Evolutionary conservation across 441 rosid genomes (phyloP).

Genomic region (Flueggea neowawraea): DNA sequence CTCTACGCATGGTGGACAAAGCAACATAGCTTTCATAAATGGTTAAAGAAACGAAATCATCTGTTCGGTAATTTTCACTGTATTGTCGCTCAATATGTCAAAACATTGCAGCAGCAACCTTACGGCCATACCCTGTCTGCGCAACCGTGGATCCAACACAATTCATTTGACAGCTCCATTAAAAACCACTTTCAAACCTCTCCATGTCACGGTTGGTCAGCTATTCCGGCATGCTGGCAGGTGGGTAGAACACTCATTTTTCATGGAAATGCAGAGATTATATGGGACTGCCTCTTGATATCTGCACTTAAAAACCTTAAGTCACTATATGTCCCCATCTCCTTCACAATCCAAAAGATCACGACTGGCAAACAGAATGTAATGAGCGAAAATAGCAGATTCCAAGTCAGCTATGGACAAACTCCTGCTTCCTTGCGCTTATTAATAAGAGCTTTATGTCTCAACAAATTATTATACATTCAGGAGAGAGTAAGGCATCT

Average conservation of each 20-base stretch:
- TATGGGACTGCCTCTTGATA: conserved; percentile 40
- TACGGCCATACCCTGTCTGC: conserved; percentile 13
- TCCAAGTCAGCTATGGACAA: neutral
- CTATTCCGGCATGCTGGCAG: conserved; percentile 8
- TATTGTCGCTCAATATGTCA: neutral
- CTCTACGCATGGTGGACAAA: too few relatives aligned
- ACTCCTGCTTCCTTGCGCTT: neutral
- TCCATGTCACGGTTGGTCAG: neutral
- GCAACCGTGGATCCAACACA: conserved; percentile 2
- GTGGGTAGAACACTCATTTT: neutral
- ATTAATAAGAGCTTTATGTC: neutral
- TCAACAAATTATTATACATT: neutral
- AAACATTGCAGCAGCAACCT: conserved; percentile 20
- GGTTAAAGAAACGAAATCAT: too few relatives aligned
- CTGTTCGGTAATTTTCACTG: too few relatives aligned
- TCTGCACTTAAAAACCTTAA: conserved; percentile 27
- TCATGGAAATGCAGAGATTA: conserved; percentile 6
- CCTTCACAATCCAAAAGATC: conserved; percentile 8
- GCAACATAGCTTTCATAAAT: too few relatives aligned
- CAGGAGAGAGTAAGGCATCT: neutral
- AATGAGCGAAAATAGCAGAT: neutral
- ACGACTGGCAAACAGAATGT: conserved; percentile 6
- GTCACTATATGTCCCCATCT: conserved; percentile 18
- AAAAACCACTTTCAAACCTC: conserved; percentile 2
- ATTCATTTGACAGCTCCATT: neutral